These are phyloP conservation scores for Blastomyces gilchristii DNA, from an alignment of 2,329 filamentous ascomycete species.

Conservation along the genomic window DNA sequence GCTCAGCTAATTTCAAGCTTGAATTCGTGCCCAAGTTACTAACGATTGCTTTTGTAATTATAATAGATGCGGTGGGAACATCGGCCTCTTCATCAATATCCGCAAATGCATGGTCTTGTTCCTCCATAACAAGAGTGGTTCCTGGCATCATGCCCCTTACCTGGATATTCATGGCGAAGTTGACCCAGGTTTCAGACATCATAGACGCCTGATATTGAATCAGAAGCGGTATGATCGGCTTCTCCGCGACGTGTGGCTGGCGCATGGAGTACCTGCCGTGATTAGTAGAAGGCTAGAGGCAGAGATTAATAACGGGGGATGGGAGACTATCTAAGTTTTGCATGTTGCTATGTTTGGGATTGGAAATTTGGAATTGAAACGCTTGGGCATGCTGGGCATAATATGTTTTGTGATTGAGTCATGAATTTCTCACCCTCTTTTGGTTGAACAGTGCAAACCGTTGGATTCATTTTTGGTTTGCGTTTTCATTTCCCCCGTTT, in stretches of 20 bases:
- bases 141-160: constrained; percentile 80
- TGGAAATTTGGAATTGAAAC: neutral
- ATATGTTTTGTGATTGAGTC: neutral
- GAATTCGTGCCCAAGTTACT: neutral
- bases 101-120: constrained; percentile 91
- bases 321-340: constrained; percentile 57
- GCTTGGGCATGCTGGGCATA: neutral
- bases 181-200: constrained; percentile 78
- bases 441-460: neutral
- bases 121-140: constrained; percentile 69
- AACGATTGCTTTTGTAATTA: constrained; percentile 11
- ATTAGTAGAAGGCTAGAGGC: constrained; percentile 86
- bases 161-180: constrained; percentile 93
- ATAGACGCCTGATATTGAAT: constrained; percentile 82
- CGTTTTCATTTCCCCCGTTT: neutral
- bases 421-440: neutral
- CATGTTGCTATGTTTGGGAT: neutral
- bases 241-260: constrained; percentile 74
- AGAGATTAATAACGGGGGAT: constrained; percentile 93
- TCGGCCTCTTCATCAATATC: constrained; percentile 93
- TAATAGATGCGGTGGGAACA: constrained; percentile 68
- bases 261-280: constrained; percentile 75
- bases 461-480: neutral
- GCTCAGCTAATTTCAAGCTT: neutral
- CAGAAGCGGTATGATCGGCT: constrained; percentile 88